phyloP scores from a whole-genome alignment of 176 grass and related monocot genomes.

The Chloris gayana region DNA sequence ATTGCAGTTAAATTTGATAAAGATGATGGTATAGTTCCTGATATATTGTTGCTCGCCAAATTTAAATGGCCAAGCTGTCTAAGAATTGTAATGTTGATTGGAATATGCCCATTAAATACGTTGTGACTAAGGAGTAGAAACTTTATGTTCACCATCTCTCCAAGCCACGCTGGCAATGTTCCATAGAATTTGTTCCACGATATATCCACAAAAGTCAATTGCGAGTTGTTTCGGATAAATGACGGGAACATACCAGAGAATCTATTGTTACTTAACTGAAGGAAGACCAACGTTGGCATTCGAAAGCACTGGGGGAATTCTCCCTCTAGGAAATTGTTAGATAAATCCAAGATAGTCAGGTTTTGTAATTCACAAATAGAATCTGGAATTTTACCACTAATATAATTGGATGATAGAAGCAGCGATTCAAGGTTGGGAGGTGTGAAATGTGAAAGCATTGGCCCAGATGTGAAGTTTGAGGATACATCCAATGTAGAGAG shows the following conservation, averaged over 20 bases:
- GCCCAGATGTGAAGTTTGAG: not conserved
- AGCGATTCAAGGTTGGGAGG: not conserved
- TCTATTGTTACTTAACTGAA: conserved; percentile 36
- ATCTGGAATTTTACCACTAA: conserved; percentile 14
- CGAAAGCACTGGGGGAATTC: not conserved
- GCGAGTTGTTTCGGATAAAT: too few relatives aligned
- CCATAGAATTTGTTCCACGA: too few relatives aligned
- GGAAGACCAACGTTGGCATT: not conserved
- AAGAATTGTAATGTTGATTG: conserved; percentile 1
- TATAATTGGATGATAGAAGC: conserved; percentile 16
- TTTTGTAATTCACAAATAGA: conserved; percentile 22
- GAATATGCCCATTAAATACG: conserved; percentile 48
- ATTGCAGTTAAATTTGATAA: conserved; percentile 39
- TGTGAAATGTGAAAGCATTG: not conserved
- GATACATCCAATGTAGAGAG: not conserved
- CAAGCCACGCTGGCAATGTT: conserved; percentile 32
- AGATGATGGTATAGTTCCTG: not conserved
- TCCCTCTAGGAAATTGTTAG: conserved; percentile 25
- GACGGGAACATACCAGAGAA: conserved; percentile 1
- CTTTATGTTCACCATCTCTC: not conserved
- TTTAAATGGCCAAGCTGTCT: conserved; percentile 29
- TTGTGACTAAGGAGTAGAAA: conserved; percentile 39
- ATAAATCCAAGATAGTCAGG: conserved; percentile 6
- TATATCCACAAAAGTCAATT: too few relatives aligned
- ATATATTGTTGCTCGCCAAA: conserved; percentile 41